Base-by-base conservation (phyloP, 768 basidiomycete species). In the Clavaria fumosa region DNA sequence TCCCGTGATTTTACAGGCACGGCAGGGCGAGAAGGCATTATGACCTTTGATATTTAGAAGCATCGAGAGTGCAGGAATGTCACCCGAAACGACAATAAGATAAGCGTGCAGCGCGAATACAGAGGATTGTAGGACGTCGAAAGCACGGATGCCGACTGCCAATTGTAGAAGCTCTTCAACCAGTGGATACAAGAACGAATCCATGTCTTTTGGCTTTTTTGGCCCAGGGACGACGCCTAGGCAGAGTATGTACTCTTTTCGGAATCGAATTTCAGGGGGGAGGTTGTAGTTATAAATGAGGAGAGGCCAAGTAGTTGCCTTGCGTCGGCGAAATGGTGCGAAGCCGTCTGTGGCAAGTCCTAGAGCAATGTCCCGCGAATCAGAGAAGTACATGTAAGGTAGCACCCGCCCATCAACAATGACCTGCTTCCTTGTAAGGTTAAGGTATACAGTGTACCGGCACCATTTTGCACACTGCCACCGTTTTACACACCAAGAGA, bases 231-330 rank as follows among this genome's bases (percentile, higher is more conserved):
- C n/a, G n/a, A n/a, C n/a, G n/a, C n/a, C n/a, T n/a, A n/a, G n/a
- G n/a, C n/a, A n/a, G n/a, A n/a, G n/a, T n/a, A n/a, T n/a, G n/a
- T n/a, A n/a, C n/a, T n/a, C n/a, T n/a, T n/a, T n/a, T n/a, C n/a
- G n/a, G n/a, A n/a, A n/a, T n/a, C n/a, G n/a, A n/a, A n/a, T n/a
- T n/a, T n/a, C n/a, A n/a, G n/a, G 65, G 58, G 57, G 58, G 1
- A 69, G 47, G 34, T 69, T 69, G 47, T 57, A 60, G 37, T 64
- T 61, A 35, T 57, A 52, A 0, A 63, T 18, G 10, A 69, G 31
- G 4, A 69, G 39, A 0, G 64, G 68, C 51, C 59, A 65, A 2
- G 47, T 45, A 0, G 58, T 58, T 5, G 47, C 44, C 5, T 45
- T 51, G 0, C 47, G 46, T 4, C 50, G 42, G 19, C 50, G 48